A percentile compares a stretch with the other conserved stretches of the same genome.
Evolutionary conservation across 2,329 filamentous ascomycete genomes (phyloP).

Genomic region (Xylaria sp.): DNA sequence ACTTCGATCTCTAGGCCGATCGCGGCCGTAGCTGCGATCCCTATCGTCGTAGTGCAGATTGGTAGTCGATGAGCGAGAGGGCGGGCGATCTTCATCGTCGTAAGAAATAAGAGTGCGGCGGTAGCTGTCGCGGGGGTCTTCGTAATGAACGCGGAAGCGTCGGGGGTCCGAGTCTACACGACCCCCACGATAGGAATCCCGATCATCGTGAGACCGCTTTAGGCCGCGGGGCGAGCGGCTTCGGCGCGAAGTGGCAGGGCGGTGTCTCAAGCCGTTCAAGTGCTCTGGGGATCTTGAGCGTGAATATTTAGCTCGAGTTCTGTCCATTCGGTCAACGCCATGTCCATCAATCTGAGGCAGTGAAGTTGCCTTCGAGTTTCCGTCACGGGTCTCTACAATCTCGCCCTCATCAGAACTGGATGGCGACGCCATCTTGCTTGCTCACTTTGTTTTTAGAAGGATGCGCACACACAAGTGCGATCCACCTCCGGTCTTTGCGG

Average conservation of each 20-base stretch:
- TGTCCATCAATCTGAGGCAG: slow-evolving; percentile 78
- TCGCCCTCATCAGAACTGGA: slow-evolving; percentile 87
- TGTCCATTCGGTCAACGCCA: slow-evolving; percentile 93
- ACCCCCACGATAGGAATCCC: slow-evolving; percentile 58
- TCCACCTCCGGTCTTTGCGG: slow-evolving; percentile 45
- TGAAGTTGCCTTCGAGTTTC: slow-evolving; percentile 85
- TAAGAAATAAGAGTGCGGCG: slow-evolving; percentile 62
- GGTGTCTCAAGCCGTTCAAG: slow-evolving; percentile 52
- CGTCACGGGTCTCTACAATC: slow-evolving; percentile 78
- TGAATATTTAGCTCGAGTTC: slow-evolving; percentile 73
- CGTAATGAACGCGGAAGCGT: slow-evolving; percentile 71
- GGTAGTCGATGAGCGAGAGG: slow-evolving; percentile 53
- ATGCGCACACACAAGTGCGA: slow-evolving; percentile 38
- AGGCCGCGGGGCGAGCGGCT: slow-evolving; percentile 72
- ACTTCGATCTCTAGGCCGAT: slow-evolving; percentile 53
- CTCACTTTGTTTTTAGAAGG: slow-evolving; percentile 46
- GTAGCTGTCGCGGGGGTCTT: slow-evolving; percentile 63
- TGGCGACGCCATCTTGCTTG: slow-evolving; percentile 50
- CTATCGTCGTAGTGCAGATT: slow-evolving; percentile 62
- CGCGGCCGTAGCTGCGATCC: slow-evolving; percentile 56
- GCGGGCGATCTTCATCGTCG: slow-evolving; percentile 67
- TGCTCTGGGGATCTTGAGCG: slow-evolving; percentile 65
- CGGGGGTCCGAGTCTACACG: slow-evolving; percentile 66
- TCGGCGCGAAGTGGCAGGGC: slow-evolving; percentile 59
- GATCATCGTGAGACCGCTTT: slow-evolving; percentile 75